A percentile compares a stretch with the other conserved stretches of the same genome.
phyloP scores from a whole-genome alignment of 2,329 filamentous ascomycete species.

The Claviceps purpurea region DNA sequence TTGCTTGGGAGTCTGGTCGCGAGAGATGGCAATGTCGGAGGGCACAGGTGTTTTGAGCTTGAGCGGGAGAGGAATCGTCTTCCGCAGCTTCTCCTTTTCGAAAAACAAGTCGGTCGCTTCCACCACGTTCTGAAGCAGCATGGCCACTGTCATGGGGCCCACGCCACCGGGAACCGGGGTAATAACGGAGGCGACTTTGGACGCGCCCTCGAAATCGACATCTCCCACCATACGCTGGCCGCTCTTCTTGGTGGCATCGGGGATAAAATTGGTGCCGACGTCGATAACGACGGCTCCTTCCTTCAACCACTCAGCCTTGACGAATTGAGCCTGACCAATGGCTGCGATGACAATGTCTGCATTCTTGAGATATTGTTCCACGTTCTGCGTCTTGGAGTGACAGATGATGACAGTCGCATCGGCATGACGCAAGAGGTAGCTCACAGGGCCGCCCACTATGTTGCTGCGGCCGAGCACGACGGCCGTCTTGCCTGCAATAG shows the following conservation, averaged over 20 bases:
- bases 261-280: constrained; percentile 92
- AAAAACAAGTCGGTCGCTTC: constrained; percentile 72
- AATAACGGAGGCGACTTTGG: constrained; percentile 78
- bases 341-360: constrained; percentile 88
- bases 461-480: constrained; percentile 92
- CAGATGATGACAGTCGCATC: constrained; percentile 95
- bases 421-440: constrained; percentile 87
- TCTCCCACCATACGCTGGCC: constrained; percentile 88
- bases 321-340: constrained; percentile 74
- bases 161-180: constrained; percentile 95
- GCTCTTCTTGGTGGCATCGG: constrained; percentile 80
- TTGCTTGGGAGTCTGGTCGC: constrained; percentile 79
- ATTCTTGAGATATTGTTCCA: constrained; percentile 61
- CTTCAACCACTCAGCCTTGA: constrained; percentile 94
- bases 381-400: constrained; percentile 71
- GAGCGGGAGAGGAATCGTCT: constrained; percentile 70
- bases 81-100: constrained; percentile 67
- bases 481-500: constrained; percentile 79
- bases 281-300: constrained; percentile 91
- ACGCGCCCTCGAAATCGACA: constrained; percentile 79
- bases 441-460: constrained; percentile 94
- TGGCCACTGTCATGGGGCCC: constrained; percentile 96
- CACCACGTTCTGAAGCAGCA: constrained; percentile 93
- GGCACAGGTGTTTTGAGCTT: constrained; percentile 71
- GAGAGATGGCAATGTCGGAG: constrained; percentile 89